These are phyloP conservation scores for Rhododendron molle DNA, from an alignment of 148 eudicot genomes.

Conservation along the genomic window DNA sequence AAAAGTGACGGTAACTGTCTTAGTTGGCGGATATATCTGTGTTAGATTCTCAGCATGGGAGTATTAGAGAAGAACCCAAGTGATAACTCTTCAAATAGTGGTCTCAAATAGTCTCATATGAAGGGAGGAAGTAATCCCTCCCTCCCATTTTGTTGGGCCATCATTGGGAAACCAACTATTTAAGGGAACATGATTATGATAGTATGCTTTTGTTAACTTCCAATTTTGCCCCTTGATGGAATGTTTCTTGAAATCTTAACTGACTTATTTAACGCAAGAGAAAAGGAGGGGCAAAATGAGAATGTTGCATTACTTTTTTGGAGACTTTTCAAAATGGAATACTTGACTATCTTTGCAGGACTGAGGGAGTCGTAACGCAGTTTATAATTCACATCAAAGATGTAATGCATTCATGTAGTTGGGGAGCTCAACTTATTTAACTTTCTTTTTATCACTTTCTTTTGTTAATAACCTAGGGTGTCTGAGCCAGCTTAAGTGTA, in stretches of 20 bases:
- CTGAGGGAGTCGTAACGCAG: no score
- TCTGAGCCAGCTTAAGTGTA: no score
- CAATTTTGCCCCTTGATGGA: not conserved
- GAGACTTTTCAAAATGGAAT: no score
- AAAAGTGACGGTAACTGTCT: not conserved
- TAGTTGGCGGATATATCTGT: not conserved
- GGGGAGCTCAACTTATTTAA: not conserved
- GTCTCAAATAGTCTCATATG: not conserved
- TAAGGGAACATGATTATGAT: not conserved
- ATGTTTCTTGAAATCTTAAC: not conserved
- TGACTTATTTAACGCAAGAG: no score
- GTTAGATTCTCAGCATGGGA: not conserved
- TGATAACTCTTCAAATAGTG: not conserved
- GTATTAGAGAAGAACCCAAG: not conserved
- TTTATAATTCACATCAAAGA: no score
- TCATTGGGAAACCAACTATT: not conserved
- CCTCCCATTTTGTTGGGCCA: not conserved
- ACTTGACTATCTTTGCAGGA: no score
- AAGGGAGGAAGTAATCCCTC: not conserved
- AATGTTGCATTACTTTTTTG: no score
- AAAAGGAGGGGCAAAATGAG: no score
- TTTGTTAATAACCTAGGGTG: not conserved
- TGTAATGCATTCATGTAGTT: not conserved
- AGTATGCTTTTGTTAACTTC: not conserved
- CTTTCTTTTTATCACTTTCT: not conserved